Base-by-base conservation (phyloP, 805 yeast species). In the Cyberlindnera maritima region DNA sequence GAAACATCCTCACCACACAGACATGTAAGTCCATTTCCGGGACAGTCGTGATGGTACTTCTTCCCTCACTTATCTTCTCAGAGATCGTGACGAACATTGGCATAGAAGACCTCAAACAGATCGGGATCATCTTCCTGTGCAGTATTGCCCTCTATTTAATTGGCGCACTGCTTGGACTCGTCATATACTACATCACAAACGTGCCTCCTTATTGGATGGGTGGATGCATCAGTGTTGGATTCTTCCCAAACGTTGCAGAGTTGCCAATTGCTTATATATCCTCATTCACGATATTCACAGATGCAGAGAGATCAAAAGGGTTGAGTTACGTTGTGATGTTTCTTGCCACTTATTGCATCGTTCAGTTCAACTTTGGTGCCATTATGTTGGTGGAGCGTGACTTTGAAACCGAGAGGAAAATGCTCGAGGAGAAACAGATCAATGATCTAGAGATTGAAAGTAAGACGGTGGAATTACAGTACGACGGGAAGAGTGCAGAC, bases 251-350 rank as follows among this genome's bases (percentile, higher is more conserved):
- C 61, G 85, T 85, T 38, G 77, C 86, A 25, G 94, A 85, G 61
- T 69, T 85, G 41, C 94, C 94, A 0, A 85, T 85, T 55, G 90
- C 92, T 0, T 85, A 83, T 58, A 57, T 85, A 41, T 88, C 83
- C 56, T 83, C 87, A 5, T 41, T 41, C 29, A 32, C 44, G 9
- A 35, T 36, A 34, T 41, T 41, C 29, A 70, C 83, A 0, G 57
- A 69, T 13, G 75, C 65, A 4, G 81, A 86, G 50, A 88, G 87
- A 31, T 72, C 79, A 46, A 75, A 76, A 55, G 97, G 97, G 20
- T 83, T 85, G 20, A 94, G 96, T 1, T 88, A 85, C 63, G 84
- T 87, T 17, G 83, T 90, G 58, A 82, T 90, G 33, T 86, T 84
- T 55, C 69, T 83, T 40, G 84, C 88, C 3, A 73, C 84, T 28